Conservation (phyloP, 352 stramenopile species). For the Globisporangium canariense region DNA sequence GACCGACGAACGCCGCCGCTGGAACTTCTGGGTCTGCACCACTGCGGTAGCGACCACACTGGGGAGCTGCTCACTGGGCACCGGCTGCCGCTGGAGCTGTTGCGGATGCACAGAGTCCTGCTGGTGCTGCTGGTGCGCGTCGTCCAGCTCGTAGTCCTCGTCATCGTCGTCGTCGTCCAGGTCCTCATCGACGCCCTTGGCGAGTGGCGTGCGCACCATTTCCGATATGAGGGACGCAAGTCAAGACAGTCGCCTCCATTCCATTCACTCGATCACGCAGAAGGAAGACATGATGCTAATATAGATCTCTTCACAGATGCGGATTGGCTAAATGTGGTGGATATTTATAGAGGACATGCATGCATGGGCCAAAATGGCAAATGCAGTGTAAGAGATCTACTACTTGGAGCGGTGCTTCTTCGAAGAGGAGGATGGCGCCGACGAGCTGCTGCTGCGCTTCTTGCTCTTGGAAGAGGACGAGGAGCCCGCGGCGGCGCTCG, state of each 20-base stretch:
- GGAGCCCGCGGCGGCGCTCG: neutral
- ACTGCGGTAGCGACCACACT: neutral
- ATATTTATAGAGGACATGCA: conserved; percentile 7
- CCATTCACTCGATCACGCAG: too few species aligned
- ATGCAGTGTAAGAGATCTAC: conserved; percentile 17
- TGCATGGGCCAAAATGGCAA: neutral
- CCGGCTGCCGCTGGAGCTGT: neutral
- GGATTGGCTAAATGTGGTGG: conserved; percentile 1
- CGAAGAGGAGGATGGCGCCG: conserved; percentile 36
- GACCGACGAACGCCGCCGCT: conserved; percentile 11
- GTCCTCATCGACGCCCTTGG: conserved; percentile 28
- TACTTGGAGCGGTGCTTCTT: conserved; percentile 78
- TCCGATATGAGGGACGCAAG: neutral
- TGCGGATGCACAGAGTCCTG: neutral
- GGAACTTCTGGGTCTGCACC: conserved; percentile 2
- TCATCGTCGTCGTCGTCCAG: conserved; percentile 17
- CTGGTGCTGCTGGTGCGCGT: neutral
- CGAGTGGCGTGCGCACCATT: conserved; percentile 7
- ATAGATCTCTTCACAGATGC: neutral
- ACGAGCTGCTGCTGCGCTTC: conserved; percentile 57
- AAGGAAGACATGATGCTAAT: neutral
- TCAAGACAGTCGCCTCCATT: too few species aligned
- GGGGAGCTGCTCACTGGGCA: neutral
- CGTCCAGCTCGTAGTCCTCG: conserved; percentile 8
- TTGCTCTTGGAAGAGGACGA: conserved; percentile 36